phyloP scores from a whole-genome alignment of 495 filamentous ascomycete species.

The Massariosphaeria phaeospora region DNA sequence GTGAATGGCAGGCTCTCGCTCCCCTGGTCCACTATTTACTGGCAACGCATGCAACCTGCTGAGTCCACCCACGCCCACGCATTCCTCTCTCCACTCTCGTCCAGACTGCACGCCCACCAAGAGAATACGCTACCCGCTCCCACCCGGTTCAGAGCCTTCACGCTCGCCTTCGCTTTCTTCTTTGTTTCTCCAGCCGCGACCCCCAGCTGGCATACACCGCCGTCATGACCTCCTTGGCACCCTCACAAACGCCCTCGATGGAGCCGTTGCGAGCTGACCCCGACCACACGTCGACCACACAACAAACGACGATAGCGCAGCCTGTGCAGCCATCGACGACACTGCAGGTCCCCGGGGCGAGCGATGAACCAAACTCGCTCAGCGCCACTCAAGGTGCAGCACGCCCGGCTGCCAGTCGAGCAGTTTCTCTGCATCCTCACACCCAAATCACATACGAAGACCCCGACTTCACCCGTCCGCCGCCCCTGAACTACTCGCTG shows the following conservation, averaged over 20 bases:
- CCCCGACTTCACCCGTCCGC: slow-evolving; percentile 42
- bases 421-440: slow-evolving; percentile 16
- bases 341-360: slow-evolving; percentile 14
- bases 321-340: background rate
- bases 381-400: background rate
- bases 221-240: slow-evolving; percentile 2
- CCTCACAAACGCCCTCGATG: slow-evolving; percentile 14
- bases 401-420: slow-evolving; percentile 2
- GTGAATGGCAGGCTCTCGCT: background rate
- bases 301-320: background rate
- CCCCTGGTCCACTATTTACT: too few relatives aligned
- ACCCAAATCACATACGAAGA: slow-evolving; percentile 33
- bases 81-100: background rate
- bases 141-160: slow-evolving; percentile 10
- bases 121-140: slow-evolving; percentile 18
- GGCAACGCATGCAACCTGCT: slow-evolving; percentile 20
- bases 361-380: background rate
- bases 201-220: background rate
- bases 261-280: slow-evolving; percentile 20
- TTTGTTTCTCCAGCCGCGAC: background rate
- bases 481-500: slow-evolving; percentile 54
- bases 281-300: background rate
- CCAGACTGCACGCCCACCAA: background rate
- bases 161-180: background rate
- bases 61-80: background rate